Base-by-base conservation (phyloP, 768 basidiomycete genomes). In the Dentipellis fragilis region DNA sequence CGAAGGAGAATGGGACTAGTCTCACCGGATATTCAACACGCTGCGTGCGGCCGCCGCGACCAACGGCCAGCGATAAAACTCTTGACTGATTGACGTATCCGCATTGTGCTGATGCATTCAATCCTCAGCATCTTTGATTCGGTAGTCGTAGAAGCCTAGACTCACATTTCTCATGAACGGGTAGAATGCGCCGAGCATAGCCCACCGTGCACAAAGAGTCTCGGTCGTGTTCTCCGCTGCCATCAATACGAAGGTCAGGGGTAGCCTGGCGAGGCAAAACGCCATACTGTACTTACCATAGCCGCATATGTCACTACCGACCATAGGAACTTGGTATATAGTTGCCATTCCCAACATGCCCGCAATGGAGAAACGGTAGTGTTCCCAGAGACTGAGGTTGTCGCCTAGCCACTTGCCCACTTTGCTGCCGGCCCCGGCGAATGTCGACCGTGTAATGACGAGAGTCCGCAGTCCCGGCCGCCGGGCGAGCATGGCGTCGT, bases 351-450 rank as follows among this genome's bases (percentile, higher is more conserved):
- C 79, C 23, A 87, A 70, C 71, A 85, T 81, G 5, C 82, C 83
- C 2, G 82, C 75, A 56, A 87, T 83, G 4, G 80, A 82, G 47
- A 66, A 62, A 12, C 77, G 70, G 63, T 86, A 86, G 50, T 85
- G 78, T 0, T 69, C 72, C 83, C 83, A 85, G 1, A 63, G 55
- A 57, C 78, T 79, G 56, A 83, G 58, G 59, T 85, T 85, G 66
- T 86, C 83, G 1, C 85, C 85, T 1, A 87, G 72, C 85, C 85
- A 87, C 66, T 87, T 87, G 12, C 84, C 83, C n/a, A 84, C 83
- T 53, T 78, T 74, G 22, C 67, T 65, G 6, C 85, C 85, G 2
- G 84, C 83, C 38, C 85, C 85, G 1, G 81, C 81, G 59, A 84
- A 87, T 2, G 85, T 87, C 10, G 84, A 86, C 19, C 85, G 83